Evolutionary conservation across 129 eudicot species (phyloP).

Genomic region (Tagetes patula): DNA sequence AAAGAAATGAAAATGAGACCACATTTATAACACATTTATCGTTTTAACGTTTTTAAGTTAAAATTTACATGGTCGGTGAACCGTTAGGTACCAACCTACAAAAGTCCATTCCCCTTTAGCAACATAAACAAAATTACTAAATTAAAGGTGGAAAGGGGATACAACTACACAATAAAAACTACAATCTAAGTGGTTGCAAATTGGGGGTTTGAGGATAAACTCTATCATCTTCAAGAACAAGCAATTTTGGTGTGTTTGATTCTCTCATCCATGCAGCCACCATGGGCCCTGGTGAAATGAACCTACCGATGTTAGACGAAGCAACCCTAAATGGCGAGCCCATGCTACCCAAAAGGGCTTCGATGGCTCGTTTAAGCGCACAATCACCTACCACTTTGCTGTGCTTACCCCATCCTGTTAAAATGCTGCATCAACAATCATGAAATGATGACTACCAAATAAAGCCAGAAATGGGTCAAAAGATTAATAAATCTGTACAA

Average conservation of each 20-base stretch:
- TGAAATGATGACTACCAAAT: background rate
- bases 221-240: constrained; percentile 85
- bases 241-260: constrained; percentile 61
- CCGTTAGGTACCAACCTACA: background rate
- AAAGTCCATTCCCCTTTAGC: constrained; percentile 11
- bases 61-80: constrained; percentile 20
- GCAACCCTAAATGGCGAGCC: constrained; percentile 85
- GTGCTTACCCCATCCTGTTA: constrained; percentile 99
- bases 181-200: constrained; percentile 48
- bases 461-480: constrained; percentile 2
- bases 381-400: constrained; percentile 96
- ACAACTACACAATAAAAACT: constrained; percentile 25
- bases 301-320: constrained; percentile 78
- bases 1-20: background rate
- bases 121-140: constrained; percentile 26
- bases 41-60: constrained; percentile 27
- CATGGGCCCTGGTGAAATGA: constrained; percentile 71
- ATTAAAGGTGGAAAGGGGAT: constrained; percentile 1
- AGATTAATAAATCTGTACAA: background rate
- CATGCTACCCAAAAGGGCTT: constrained; percentile 64
- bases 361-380: constrained; percentile 77
- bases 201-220: constrained; percentile 30
- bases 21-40: constrained; percentile 14
- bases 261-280: constrained; percentile 92
- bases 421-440: constrained; percentile 54